A percentile compares a stretch with the other conserved stretches of the same genome.
Conservation (phyloP, 2,329 filamentous ascomycete species). For the Cladophialophora bantiana region DNA sequence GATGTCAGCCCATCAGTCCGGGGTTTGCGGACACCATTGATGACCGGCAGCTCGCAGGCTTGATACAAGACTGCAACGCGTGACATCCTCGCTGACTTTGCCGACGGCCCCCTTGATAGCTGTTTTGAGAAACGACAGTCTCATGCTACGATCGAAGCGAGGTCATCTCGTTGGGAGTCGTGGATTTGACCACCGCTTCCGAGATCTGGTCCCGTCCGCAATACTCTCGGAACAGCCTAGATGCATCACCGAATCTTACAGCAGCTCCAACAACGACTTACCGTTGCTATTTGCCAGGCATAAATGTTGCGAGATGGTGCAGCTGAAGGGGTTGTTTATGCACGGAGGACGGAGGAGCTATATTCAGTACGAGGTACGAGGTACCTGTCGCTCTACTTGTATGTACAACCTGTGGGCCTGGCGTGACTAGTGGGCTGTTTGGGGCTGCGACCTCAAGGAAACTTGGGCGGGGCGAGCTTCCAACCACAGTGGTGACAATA, state of each 20-base stretch:
- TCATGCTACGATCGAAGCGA: neutral
- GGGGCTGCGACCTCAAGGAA: neutral
- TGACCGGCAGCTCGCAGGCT: slow-evolving; percentile 55
- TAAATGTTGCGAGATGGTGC: neutral
- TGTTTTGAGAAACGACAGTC: neutral
- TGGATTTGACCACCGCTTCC: neutral
- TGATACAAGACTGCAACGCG: slow-evolving; percentile 57
- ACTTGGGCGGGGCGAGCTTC: slow-evolving; percentile 6
- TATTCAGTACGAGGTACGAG: no score
- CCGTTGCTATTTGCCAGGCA: neutral
- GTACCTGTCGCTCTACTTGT: neutral
- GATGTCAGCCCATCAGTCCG: slow-evolving; percentile 57
- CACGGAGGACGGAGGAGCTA: no score
- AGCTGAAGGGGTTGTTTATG: no score
- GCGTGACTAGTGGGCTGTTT: neutral
- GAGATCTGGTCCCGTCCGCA: neutral
- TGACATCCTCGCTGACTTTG: neutral
- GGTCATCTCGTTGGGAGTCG: neutral
- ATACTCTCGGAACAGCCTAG: neutral
- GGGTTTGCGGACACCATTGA: slow-evolving; percentile 58
- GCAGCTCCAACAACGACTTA: neutral
- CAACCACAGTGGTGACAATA: neutral
- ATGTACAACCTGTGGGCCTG: neutral
- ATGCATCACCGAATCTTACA: neutral
- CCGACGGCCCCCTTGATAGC: neutral